These are phyloP conservation scores for Davidsoniella australis DNA, from an alignment of 2,329 filamentous ascomycete species.

Conservation along the genomic window DNA sequence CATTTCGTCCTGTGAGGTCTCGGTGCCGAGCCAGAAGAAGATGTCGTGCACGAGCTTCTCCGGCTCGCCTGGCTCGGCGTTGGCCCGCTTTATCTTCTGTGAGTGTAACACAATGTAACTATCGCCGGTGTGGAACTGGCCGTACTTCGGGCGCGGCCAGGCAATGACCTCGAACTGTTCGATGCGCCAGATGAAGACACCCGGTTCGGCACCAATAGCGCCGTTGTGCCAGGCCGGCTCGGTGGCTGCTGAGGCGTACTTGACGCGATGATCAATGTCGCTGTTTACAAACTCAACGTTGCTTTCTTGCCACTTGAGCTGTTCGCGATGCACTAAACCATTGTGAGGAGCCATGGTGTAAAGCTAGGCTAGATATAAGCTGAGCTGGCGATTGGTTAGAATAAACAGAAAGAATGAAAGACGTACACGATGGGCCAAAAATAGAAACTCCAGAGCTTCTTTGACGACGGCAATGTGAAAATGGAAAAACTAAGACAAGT, in stretches of 20 bases:
- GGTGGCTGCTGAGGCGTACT: conserved; percentile 45
- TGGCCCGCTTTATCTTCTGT: conserved; percentile 27
- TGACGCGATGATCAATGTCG: conserved; percentile 49
- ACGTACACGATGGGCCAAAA: background rate
- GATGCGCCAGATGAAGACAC: conserved; percentile 48
- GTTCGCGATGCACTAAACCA: conserved; percentile 42
- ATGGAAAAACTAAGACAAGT: too few species aligned
- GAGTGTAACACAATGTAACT: conserved; percentile 50
- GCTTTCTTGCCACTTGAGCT: conserved; percentile 51
- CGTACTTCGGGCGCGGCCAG: conserved; percentile 38
- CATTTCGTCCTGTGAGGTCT: conserved; percentile 52
- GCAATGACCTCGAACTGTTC: conserved; percentile 48
- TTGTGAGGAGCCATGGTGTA: conserved; percentile 36
- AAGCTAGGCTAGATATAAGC: background rate
- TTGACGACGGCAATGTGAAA: background rate
- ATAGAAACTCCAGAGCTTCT: background rate
- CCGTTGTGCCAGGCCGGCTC: conserved; percentile 53
- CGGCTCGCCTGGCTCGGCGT: conserved; percentile 18
- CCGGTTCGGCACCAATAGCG: conserved; percentile 32
- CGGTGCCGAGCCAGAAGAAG: conserved; percentile 52
- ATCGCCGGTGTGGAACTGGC: conserved; percentile 49
- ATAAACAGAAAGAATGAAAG: too few species aligned
- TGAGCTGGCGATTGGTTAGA: too few species aligned
- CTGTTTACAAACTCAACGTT: conserved; percentile 50
- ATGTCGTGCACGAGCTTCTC: conserved; percentile 43